These are phyloP conservation scores for Cyathus striatus DNA, from an alignment of 768 basidiomycete species.

Conservation along the genomic window DNA sequence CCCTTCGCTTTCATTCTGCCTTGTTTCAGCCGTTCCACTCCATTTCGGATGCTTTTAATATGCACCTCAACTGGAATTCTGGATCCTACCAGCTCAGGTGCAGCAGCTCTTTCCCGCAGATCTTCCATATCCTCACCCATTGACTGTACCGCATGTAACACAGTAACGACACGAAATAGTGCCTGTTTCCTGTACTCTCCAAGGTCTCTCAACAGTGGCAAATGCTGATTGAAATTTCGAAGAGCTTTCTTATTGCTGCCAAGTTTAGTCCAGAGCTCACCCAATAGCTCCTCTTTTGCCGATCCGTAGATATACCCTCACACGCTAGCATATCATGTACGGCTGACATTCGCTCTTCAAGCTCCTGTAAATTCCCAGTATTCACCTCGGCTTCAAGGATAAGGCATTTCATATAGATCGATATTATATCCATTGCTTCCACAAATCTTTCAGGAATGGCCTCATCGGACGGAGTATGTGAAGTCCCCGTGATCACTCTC, in stretches of 20 bases:
- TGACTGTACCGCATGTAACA: conserved; percentile 52
- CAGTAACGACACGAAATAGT: conserved; percentile 57
- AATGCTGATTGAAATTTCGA: conserved; percentile 45
- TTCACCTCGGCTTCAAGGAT: conserved; percentile 64
- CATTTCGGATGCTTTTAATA: conserved; percentile 63
- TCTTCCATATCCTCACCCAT: conserved; percentile 78
- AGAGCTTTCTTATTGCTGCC: conserved; percentile 54
- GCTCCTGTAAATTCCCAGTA: conserved; percentile 46
- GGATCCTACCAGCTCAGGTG: conserved; percentile 56
- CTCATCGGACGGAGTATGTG: conserved; percentile 32
- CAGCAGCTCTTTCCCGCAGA: conserved; percentile 64
- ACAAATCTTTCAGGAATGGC: conserved; percentile 51
- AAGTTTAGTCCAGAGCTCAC: conserved; percentile 63
- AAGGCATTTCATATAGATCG: conserved; percentile 45
- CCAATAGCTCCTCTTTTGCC: conserved; percentile 51
- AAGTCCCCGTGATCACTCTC: too few relatives aligned
- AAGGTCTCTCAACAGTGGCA: conserved; percentile 49
- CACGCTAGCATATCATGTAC: conserved; percentile 56
- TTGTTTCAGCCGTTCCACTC: conserved; percentile 58
- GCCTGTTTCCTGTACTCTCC: conserved; percentile 57
- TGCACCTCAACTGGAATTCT: conserved; percentile 68
- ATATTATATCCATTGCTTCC: conserved; percentile 58
- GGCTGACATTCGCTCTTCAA: conserved; percentile 55
- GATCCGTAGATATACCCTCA: conserved; percentile 44
- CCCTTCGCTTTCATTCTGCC: conserved; percentile 46